Base-by-base conservation (phyloP, 1,284 basidiomycete genomes). In the Hypsizygus ulmarius region DNA sequence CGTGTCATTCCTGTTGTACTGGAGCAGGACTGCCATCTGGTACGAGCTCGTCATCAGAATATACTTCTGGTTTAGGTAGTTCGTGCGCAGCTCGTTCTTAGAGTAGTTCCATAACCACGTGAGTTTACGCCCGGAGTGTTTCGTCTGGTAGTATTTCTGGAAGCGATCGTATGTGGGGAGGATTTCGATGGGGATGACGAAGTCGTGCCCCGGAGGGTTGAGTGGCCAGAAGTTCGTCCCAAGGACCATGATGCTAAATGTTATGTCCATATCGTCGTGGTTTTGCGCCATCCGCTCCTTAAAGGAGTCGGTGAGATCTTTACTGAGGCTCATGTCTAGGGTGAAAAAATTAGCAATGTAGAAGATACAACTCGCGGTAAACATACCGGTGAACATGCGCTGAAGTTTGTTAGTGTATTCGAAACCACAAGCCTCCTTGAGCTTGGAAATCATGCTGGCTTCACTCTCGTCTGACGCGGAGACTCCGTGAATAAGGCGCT, bases 41-140 rank as follows among this genome's bases (percentile, higher is more conserved):
- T 94, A 99, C 37, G 92, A 86, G 60, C 88, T 93, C 49, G 92
- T 93, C 84, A 94, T 93, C 62, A 99, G 77, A 55, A 96, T 95
- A 73, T 96, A 96, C 73, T 97, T 97, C 67, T 95, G 93, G 60
- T 84, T 85, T 43, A 93, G 76, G 69, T 97, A 95, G 63, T 90
- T 94, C 49, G 95, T 94, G 51, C 90, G 84, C 41, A 99, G 77
- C 66, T 99, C 97, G 72, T 93, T 96, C 76, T 96, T 95, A 29
- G 88, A 93, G 65, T 96, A 89, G 64, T 97, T 96, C 96, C 96
- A 98, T 14, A 98, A 70, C 96, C 96, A 99, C 0, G 91, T 95
- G 19, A 99, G 78, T 63, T 97, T 97, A 52, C 97, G 89, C 16
- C 96, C 96, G 3, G 87, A 90, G 69, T 96, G 93, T 71, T 96